Evolutionary conservation across 2,329 filamentous ascomycete genomes (phyloP), one percentile per base, ranked within the genome.

Genomic region (Aureobasidium vineae): DNA sequence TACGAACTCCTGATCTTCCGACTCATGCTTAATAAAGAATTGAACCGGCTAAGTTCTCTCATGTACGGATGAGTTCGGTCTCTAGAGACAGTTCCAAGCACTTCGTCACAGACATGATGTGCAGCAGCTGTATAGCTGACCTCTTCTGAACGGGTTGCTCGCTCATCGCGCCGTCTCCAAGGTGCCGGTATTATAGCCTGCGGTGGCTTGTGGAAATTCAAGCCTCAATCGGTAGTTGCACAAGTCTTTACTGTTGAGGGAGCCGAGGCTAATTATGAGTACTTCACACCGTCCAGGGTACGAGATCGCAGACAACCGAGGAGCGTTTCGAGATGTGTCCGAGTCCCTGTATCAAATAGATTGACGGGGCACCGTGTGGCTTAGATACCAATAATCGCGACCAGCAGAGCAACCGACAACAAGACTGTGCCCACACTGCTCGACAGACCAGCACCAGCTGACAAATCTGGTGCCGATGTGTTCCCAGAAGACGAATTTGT

Each of bases 361-460:
- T 59, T 59, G 38, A n/a, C 16, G n/a, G 23, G 4, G 19, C 38
- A 31, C 26, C 13, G 6, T 26, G n/a, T 28, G 26, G 26, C 16
- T 26, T 19, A 60, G 5, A 60, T n/a, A 23, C 26, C 56, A 6
- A 60, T 26, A 0, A 36, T 40, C 10, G 45, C 59, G 15, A 52
- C 31, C 7, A 63, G 31, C 15, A 63, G 10, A 11, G 59, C 45
- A 7, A 31, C 31, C 21, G 43, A 49, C 7, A 63, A 41, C 15
- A 63, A n/a, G 3, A 49, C 45, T 6, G 59, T 63, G 45, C 59
- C 23, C 5, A 63, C 45, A 13, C 59, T 38, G 26, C 45, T 50
- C 5, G 59, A 38, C 11, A 40, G 1, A 33, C 28, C 59, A 40
- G 43, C 59, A 28, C 59, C 59, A n/a, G 23, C 45, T 19, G 7